Evolutionary conservation across 2,329 filamentous ascomycete genomes (phyloP).

Genomic region (Rasamsonia emersonii): DNA sequence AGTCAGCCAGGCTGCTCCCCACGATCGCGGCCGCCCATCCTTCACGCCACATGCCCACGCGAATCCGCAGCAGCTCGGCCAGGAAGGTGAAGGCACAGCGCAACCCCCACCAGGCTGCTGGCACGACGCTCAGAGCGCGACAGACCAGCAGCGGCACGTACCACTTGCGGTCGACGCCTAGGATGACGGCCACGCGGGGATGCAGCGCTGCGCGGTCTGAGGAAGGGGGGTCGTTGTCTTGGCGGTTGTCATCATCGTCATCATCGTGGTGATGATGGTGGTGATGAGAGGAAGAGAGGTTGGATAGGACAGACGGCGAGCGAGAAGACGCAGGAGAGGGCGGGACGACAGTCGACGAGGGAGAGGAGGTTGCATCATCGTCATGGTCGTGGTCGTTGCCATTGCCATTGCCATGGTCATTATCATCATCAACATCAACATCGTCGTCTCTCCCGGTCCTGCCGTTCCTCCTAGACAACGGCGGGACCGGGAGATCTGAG

Average conservation of each 20-base stretch:
- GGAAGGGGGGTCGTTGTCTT: no score
- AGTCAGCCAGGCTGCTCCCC: constrained; percentile 28
- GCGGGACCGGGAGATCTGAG: no score
- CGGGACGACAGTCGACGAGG: constrained; percentile 17
- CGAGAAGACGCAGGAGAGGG: constrained; percentile 21
- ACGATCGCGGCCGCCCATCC: constrained; percentile 32
- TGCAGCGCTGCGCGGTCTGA: constrained; percentile 50
- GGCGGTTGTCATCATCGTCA: neutral
- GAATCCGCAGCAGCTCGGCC: constrained; percentile 50
- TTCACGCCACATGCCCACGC: constrained; percentile 34
- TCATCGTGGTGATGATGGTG: neutral
- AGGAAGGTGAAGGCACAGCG: constrained; percentile 61
- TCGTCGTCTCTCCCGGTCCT: no score
- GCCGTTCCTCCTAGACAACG: no score
- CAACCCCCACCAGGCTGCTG: constrained; percentile 63
- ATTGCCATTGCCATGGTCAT: no score
- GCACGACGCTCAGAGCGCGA: constrained; percentile 62
- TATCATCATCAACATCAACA: no score
- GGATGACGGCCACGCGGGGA: constrained; percentile 67
- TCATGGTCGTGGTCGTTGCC: constrained; percentile 20
- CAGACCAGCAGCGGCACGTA: constrained; percentile 64
- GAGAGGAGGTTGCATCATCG: constrained; percentile 22
- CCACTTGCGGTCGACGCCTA: constrained; percentile 65
- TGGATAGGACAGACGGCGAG: constrained; percentile 5
- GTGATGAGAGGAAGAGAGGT: neutral